Conservation (phyloP, 2,329 filamentous ascomycete species). For the Aspergillus calidoustus region DNA sequence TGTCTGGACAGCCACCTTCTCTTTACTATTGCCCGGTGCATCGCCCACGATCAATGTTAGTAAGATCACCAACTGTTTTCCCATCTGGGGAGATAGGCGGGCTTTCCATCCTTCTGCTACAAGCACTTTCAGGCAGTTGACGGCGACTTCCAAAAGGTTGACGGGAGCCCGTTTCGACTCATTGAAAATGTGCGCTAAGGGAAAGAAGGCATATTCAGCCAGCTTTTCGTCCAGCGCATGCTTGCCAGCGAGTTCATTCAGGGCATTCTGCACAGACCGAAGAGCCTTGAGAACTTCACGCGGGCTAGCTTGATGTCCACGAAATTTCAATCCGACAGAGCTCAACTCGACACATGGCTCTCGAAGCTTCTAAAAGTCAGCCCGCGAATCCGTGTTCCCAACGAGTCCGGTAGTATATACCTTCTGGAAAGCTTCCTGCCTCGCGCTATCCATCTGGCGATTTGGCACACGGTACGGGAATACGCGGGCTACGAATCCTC, state of each 20-base stretch:
- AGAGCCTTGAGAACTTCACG: slow-evolving; percentile 56
- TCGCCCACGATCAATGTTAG: slow-evolving; percentile 81
- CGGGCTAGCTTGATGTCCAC: slow-evolving; percentile 49
- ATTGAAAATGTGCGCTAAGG: slow-evolving; percentile 83
- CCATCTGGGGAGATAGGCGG: slow-evolving; percentile 71
- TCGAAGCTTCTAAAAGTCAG: slow-evolving; percentile 55
- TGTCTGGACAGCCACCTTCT: slow-evolving; percentile 31
- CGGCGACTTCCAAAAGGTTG: slow-evolving; percentile 70
- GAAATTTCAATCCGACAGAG: slow-evolving; percentile 57
- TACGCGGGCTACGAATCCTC: background rate
- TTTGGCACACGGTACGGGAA: background rate
- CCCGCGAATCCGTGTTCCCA: background rate
- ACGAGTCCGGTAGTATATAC: slow-evolving; percentile 28
- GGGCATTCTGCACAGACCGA: slow-evolving; percentile 45
- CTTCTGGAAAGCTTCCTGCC: slow-evolving; percentile 49
- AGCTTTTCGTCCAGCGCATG: slow-evolving; percentile 73
- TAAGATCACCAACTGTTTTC: slow-evolving; percentile 83
- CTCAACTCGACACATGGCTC: slow-evolving; percentile 63
- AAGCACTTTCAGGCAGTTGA: slow-evolving; percentile 75
- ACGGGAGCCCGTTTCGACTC: slow-evolving; percentile 73
- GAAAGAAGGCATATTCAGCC: slow-evolving; percentile 94
- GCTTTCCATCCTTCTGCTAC: slow-evolving; percentile 79
- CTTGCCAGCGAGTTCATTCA: slow-evolving; percentile 46
- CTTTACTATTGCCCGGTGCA: slow-evolving; percentile 59
- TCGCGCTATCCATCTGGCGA: slow-evolving; percentile 40